These are phyloP conservation scores for Candida buenavistaensis DNA, from an alignment of 1,139 yeast species.

Conservation along the genomic window DNA sequence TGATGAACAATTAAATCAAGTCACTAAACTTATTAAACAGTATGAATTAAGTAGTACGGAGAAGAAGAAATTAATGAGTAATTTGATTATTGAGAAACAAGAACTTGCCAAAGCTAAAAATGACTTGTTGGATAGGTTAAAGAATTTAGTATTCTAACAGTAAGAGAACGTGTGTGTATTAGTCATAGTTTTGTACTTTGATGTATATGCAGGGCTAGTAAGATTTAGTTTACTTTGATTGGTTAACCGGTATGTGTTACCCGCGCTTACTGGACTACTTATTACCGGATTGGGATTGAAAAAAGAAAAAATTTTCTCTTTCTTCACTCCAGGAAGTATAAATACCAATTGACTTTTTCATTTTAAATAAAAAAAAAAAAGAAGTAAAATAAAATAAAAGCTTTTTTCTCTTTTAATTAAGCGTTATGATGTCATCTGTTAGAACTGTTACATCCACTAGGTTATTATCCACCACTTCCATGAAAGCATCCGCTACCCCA, in stretches of 20 bases:
- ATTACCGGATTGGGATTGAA: conserved; percentile 14
- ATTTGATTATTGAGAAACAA: conserved; percentile 4
- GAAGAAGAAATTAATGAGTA: conserved; percentile 5
- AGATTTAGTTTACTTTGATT: neutral
- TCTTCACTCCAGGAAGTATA: too few relatives aligned
- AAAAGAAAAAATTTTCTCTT: conserved; percentile 11
- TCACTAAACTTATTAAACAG: conserved; percentile 8
- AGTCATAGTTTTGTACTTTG: neutral
- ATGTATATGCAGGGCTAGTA: too few relatives aligned
- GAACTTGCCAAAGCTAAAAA: conserved; percentile 11
- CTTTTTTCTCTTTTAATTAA: neutral
- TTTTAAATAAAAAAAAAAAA: too few relatives aligned
- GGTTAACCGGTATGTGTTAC: conserved; percentile 1
- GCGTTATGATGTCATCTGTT: conserved; percentile 12
- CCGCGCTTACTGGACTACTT: conserved; percentile 13
- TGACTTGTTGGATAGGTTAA: conserved; percentile 5
- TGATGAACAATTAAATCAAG: conserved; percentile 14
- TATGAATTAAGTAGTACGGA: conserved; percentile 10
- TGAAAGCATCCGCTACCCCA: conserved; percentile 21
- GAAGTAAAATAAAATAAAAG: too few relatives aligned
- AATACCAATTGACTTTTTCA: too few relatives aligned
- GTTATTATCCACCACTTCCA: conserved; percentile 13
- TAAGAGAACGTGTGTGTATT: neutral
- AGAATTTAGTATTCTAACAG: conserved; percentile 6
- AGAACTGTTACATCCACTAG: conserved; percentile 13